These are phyloP conservation scores for Mycena filopes DNA, from an alignment of 768 basidiomycete genomes.

Conservation along the genomic window DNA sequence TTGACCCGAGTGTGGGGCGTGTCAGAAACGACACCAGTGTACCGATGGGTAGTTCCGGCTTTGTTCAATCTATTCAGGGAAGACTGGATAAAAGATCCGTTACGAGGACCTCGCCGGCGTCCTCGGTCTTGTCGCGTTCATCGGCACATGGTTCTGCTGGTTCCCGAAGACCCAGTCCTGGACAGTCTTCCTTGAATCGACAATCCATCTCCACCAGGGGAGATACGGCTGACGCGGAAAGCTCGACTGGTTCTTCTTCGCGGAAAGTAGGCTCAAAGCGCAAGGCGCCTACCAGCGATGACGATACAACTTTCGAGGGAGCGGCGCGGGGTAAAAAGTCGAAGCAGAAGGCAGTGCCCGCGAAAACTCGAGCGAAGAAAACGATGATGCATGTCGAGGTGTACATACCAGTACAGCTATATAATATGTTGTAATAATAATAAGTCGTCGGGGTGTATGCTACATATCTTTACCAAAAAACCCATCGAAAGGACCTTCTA, in stretches of 20 bases:
- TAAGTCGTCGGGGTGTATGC: neutral
- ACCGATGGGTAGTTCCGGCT: constrained; percentile 26
- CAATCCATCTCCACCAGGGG: constrained; percentile 56
- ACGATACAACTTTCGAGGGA: constrained; percentile 65
- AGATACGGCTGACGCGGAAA: constrained; percentile 58
- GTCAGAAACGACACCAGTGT: constrained; percentile 34
- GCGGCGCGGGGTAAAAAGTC: constrained; percentile 49
- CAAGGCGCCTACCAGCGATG: constrained; percentile 59
- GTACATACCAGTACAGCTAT: constrained; percentile 19
- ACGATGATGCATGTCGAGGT: constrained; percentile 38
- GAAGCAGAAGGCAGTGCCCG: constrained; percentile 45
- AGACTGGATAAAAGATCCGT: constrained; percentile 39
- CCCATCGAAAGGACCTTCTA: constrained; percentile 53
- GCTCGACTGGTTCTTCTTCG: constrained; percentile 40
- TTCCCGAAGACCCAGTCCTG: constrained; percentile 66
- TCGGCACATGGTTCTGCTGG: constrained; percentile 61
- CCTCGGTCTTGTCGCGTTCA: constrained; percentile 54
- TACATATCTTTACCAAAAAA: constrained; percentile 49
- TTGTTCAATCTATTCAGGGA: constrained; percentile 21
- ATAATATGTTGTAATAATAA: constrained; percentile 13
- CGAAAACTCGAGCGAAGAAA: constrained; percentile 57
- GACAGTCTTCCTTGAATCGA: constrained; percentile 49
- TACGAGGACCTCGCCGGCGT: constrained; percentile 53
- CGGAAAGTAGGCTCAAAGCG: constrained; percentile 56
- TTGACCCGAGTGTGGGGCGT: constrained; percentile 25